Evolutionary conservation across 306 rosid species (phyloP).

Genomic region (Vigna radiata): DNA sequence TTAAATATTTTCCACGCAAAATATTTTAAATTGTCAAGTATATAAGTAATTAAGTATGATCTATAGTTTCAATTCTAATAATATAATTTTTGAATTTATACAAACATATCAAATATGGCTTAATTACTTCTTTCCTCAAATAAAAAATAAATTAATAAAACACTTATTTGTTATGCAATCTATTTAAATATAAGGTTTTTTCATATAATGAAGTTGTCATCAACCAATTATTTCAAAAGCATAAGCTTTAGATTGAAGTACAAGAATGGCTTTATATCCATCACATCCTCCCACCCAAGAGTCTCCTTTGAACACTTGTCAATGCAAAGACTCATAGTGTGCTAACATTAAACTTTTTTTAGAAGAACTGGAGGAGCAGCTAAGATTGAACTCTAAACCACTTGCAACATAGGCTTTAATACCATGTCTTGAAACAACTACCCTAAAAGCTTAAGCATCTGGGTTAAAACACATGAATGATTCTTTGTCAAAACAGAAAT

Average conservation of each 20-base stretch:
- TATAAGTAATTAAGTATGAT: background rate
- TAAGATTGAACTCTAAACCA: background rate
- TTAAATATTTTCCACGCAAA: too few relatives aligned
- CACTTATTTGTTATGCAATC: background rate
- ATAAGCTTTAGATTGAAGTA: background rate
- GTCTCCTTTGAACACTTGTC: background rate
- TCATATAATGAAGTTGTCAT: background rate
- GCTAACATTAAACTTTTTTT: background rate
- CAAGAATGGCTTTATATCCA: background rate
- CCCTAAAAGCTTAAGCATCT: background rate
- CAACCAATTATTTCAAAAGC: background rate
- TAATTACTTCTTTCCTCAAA: constrained; percentile 4
- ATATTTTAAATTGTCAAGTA: background rate
- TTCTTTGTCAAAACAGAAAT: background rate
- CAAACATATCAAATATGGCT: background rate
- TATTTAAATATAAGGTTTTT: background rate
- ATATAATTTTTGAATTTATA: background rate
- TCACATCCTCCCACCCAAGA: background rate
- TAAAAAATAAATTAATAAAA: background rate
- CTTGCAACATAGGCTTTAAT: background rate
- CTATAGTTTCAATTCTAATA: background rate
- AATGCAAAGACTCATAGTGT: background rate
- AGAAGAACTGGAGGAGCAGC: background rate
- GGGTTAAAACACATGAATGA: background rate
- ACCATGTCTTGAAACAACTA: background rate